Evolutionary conservation across 1,284 basidiomycete species (phyloP).

Genomic region (Cryptococcus sp.): DNA sequence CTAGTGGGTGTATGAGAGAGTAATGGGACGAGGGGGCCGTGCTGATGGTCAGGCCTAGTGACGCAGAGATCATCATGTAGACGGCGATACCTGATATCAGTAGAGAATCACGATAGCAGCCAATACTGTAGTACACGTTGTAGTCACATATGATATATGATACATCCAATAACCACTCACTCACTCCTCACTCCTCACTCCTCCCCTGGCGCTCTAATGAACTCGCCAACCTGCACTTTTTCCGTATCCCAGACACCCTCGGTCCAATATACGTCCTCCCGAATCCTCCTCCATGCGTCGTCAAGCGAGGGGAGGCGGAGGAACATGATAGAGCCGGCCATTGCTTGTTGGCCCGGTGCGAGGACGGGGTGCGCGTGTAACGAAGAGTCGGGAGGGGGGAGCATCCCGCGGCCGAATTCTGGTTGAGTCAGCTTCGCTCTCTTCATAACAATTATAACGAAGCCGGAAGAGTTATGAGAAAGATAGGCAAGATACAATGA

Average conservation of each 20-base stretch:
- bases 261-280: constrained; percentile 49
- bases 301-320: constrained; percentile 36
- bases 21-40: too few species aligned
- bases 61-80: too few species aligned
- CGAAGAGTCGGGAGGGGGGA: constrained; percentile 28
- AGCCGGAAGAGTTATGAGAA: too few species aligned
- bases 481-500: too few species aligned
- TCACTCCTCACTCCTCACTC: too few species aligned
- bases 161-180: not conserved
- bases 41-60: too few species aligned
- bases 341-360: constrained; percentile 20
- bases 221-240: constrained; percentile 38
- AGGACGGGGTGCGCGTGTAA: constrained; percentile 18
- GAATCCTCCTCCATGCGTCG: constrained; percentile 43
- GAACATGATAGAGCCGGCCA: constrained; percentile 47
- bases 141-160: not conserved
- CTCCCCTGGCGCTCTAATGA: constrained; percentile 22
- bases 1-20: not conserved
- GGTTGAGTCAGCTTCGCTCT: not conserved
- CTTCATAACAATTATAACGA: too few species aligned
- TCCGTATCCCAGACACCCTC: constrained; percentile 50
- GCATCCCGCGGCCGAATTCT: constrained; percentile 42
- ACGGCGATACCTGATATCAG: too few species aligned
- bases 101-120: too few species aligned
- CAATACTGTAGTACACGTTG: too few species aligned